These are phyloP conservation scores for Penicillium sp. DNA, from an alignment of 2,329 filamentous ascomycete species.

Conservation along the genomic window DNA sequence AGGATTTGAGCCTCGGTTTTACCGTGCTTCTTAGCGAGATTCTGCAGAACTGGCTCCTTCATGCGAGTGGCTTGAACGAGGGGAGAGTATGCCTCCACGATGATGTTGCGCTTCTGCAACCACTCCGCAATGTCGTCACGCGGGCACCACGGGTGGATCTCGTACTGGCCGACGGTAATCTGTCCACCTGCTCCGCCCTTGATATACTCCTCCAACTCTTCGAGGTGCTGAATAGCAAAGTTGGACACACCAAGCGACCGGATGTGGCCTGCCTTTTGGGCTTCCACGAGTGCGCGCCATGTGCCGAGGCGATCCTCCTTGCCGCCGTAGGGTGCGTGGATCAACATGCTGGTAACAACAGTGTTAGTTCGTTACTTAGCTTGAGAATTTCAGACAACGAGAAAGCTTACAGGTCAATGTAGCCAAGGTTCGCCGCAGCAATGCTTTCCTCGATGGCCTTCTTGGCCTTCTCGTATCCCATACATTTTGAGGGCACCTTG, in stretches of 20 bases:
- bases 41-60: slow-evolving; percentile 54
- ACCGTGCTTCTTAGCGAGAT: slow-evolving; percentile 55
- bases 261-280: slow-evolving; percentile 40
- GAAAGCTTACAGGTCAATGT: slow-evolving; percentile 61
- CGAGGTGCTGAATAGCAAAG: slow-evolving; percentile 41
- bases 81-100: slow-evolving; percentile 58
- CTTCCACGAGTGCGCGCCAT: slow-evolving; percentile 44
- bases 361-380: background rate
- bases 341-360: slow-evolving; percentile 31
- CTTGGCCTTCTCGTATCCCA: slow-evolving; percentile 65
- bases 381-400: background rate
- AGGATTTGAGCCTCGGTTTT: slow-evolving; percentile 61
- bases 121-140: slow-evolving; percentile 77
- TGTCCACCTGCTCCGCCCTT: slow-evolving; percentile 55
- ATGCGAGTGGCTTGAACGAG: slow-evolving; percentile 48
- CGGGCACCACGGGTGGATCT: slow-evolving; percentile 84
- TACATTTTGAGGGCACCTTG: slow-evolving; percentile 54
- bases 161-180: slow-evolving; percentile 81
- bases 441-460: slow-evolving; percentile 64
- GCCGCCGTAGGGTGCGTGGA: slow-evolving; percentile 43
- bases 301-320: slow-evolving; percentile 40
- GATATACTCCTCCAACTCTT: slow-evolving; percentile 44
- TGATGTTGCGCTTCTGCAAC: slow-evolving; percentile 64
- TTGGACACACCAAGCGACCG: slow-evolving; percentile 45
- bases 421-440: slow-evolving; percentile 60